Conservation (phyloP, 495 filamentous ascomycete genomes). For the Stereocaulon alpinum region DNA sequence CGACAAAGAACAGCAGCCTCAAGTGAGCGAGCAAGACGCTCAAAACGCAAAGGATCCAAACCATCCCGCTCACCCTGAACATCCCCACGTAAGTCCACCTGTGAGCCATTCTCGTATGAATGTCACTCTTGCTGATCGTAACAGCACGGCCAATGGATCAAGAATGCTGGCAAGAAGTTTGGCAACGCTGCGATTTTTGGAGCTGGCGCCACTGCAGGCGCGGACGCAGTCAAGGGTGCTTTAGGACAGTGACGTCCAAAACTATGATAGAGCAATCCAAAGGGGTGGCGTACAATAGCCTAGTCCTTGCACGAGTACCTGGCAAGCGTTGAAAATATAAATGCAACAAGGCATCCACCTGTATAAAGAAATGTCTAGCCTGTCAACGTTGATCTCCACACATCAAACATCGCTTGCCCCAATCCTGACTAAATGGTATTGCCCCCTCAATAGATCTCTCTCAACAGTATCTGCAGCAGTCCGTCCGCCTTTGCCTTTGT, state of each 20-base stretch:
- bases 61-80: slow-evolving; percentile 8
- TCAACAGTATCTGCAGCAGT: slow-evolving; percentile 33
- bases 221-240: neutral
- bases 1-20: slow-evolving; percentile 1
- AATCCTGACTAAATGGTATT: no score
- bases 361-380: no score
- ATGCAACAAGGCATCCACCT: no score
- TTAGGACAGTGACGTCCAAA: neutral
- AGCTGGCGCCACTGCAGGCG: slow-evolving; percentile 5
- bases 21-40: slow-evolving; percentile 3
- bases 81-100: neutral
- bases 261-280: no score
- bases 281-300: no score
- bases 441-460: slow-evolving; percentile 11
- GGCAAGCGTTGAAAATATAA: no score
- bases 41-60: slow-evolving; percentile 10
- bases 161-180: slow-evolving; percentile 7
- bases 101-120: neutral
- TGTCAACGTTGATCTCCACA: no score
- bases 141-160: slow-evolving; percentile 4
- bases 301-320: no score
- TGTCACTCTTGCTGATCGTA: neutral
- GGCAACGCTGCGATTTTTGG: slow-evolving; percentile 12
- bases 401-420: no score
- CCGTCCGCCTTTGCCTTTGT: slow-evolving; percentile 31